phyloP scores from a whole-genome alignment of 2,329 filamentous ascomycete species.

The Septoria petroselini region DNA sequence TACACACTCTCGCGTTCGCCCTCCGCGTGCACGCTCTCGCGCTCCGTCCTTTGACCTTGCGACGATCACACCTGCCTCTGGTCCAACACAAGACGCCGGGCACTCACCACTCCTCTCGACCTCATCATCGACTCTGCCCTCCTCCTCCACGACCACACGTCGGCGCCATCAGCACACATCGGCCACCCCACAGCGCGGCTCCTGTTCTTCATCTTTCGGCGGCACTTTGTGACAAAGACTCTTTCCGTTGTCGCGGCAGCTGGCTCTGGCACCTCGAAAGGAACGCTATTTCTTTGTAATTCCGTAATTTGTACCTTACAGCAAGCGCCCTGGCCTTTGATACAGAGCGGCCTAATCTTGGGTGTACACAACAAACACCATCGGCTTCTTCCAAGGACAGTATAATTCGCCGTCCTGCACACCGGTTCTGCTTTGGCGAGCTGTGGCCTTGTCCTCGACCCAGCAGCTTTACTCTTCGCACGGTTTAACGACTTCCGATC shows the following conservation, averaged over 20 bases:
- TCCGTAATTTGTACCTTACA: constrained; percentile 34
- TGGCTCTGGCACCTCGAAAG: constrained; percentile 22
- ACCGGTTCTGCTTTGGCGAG: constrained; percentile 16
- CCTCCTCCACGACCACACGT: too few relatives aligned
- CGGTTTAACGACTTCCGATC: constrained; percentile 26
- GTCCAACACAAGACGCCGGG: background rate
- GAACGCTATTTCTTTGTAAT: constrained; percentile 36
- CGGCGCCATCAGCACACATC: constrained; percentile 5
- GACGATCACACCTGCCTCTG: constrained; percentile 8
- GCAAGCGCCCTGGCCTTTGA: constrained; percentile 27
- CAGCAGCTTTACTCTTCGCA: constrained; percentile 11
- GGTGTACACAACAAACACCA: constrained; percentile 18
- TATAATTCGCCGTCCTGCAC: constrained; percentile 27
- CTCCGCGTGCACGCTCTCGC: too few relatives aligned
- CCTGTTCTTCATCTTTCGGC: constrained; percentile 17
- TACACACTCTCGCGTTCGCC: background rate
- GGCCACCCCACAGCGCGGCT: constrained; percentile 13
- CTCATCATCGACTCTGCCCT: background rate
- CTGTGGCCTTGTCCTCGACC: constrained; percentile 6
- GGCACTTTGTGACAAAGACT: constrained; percentile 26
- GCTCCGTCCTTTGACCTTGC: background rate
- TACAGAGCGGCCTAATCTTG: constrained; percentile 35
- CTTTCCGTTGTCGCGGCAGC: constrained; percentile 26
- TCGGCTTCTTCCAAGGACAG: constrained; percentile 14
- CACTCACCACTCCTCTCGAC: background rate